phyloP scores from a whole-genome alignment of 2,329 filamentous ascomycete species.

The Cytospora piceicola region DNA sequence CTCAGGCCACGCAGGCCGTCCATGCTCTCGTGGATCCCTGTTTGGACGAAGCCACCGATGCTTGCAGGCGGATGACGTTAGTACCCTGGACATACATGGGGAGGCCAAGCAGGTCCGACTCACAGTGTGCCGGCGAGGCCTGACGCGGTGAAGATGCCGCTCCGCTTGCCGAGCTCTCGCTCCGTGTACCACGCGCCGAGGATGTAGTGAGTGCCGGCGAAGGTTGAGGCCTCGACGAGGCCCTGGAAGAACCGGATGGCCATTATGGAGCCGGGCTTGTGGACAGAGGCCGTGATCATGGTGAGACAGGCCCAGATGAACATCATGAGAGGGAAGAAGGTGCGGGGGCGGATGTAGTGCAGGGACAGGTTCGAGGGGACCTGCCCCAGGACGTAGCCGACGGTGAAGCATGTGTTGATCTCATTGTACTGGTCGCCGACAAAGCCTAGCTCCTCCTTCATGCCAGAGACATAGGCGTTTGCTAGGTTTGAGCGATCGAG shows the following conservation, averaged over 20 bases:
- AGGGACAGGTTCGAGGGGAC: slow-evolving; percentile 65
- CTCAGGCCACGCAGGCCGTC: slow-evolving; percentile 53
- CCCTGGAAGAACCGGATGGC: slow-evolving; percentile 62
- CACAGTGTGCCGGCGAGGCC: slow-evolving; percentile 64
- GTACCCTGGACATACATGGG: neutral
- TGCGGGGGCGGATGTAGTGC: slow-evolving; percentile 64
- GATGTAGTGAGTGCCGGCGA: slow-evolving; percentile 62
- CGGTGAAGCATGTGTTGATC: slow-evolving; percentile 56
- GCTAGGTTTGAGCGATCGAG: slow-evolving; percentile 56
- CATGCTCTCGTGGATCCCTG: slow-evolving; percentile 50
- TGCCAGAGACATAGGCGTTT: slow-evolving; percentile 60
- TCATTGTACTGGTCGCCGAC: slow-evolving; percentile 54
- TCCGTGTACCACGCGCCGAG: slow-evolving; percentile 65
- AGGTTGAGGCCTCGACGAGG: slow-evolving; percentile 59
- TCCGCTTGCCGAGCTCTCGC: slow-evolving; percentile 64
- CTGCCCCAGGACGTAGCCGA: slow-evolving; percentile 54
- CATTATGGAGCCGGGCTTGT: slow-evolving; percentile 59
- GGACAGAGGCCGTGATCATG: slow-evolving; percentile 60
- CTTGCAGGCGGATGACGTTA: slow-evolving; percentile 6
- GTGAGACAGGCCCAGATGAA: slow-evolving; percentile 66
- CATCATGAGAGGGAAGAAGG: slow-evolving; percentile 68
- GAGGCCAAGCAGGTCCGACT: too few species aligned
- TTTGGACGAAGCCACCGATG: slow-evolving; percentile 64
- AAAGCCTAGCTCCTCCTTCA: slow-evolving; percentile 55
- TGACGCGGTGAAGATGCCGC: slow-evolving; percentile 63